Evolutionary conservation across 176 grass and related monocot species (phyloP).

Genomic region (Oryza australiensis): DNA sequence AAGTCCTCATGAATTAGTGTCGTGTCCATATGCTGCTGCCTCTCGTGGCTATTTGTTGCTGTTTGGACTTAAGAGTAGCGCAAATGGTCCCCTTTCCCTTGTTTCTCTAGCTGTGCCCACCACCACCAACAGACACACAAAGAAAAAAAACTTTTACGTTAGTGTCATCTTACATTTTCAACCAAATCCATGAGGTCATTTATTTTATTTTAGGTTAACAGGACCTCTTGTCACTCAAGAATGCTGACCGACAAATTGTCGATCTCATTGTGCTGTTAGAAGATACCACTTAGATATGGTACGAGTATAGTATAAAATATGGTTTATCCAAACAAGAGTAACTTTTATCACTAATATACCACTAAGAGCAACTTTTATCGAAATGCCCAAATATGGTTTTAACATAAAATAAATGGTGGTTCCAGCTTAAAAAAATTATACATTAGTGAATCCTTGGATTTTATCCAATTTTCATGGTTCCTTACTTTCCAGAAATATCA

Average conservation of each 20-base stretch:
- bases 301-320: too few relatives aligned
- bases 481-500: not conserved
- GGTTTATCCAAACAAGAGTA: too few relatives aligned
- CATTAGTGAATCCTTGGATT: too few relatives aligned
- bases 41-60: not conserved
- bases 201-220: not conserved
- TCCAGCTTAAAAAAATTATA: too few relatives aligned
- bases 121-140: not conserved
- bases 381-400: too few relatives aligned
- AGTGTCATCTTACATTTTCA: not conserved
- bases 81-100: constrained; percentile 34
- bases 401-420: too few relatives aligned
- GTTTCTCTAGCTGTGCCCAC: not conserved
- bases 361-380: too few relatives aligned
- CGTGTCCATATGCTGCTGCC: not conserved
- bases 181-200: not conserved
- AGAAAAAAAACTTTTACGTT: not conserved
- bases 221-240: not conserved
- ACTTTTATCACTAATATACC: too few relatives aligned
- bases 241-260: not conserved
- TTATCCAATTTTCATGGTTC: not conserved
- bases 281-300: too few relatives aligned
- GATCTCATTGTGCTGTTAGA: not conserved
- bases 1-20: constrained; percentile 17
- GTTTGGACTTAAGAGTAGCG: not conserved